Percentiles rank a stretch among this genome's conserved stretches.
Conservation (phyloP, 352 stramenopile genomes). For the Pythium pyrilobum region DNA sequence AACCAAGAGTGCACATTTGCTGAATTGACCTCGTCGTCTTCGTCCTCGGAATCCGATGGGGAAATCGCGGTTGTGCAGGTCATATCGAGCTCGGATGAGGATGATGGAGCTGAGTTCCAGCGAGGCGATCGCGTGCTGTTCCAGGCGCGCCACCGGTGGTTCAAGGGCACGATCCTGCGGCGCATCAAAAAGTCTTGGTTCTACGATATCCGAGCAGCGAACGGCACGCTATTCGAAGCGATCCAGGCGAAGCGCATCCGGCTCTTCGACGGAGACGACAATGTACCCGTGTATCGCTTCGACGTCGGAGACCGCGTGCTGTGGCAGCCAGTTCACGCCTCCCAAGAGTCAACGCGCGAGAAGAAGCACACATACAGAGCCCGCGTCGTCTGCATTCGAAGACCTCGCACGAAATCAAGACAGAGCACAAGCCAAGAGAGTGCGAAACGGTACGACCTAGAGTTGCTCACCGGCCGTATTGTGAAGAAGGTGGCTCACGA, state of each 20-base stretch:
- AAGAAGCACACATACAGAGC: conserved; percentile 5
- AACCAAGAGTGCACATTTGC: conserved; percentile 45
- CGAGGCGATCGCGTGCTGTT: conserved; percentile 52
- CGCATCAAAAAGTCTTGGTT: conserved; percentile 44
- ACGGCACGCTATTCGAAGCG: conserved; percentile 38
- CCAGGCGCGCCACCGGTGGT: conserved; percentile 24
- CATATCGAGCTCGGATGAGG: conserved; percentile 18
- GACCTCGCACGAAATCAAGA: neutral
- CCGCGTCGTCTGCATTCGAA: neutral
- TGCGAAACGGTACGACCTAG: conserved; percentile 24
- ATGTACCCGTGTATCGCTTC: conserved; percentile 5
- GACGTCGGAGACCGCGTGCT: conserved; percentile 7
- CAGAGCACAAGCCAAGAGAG: neutral
- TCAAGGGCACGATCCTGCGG: conserved; percentile 29
- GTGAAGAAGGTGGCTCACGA: conserved; percentile 35
- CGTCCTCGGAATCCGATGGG: conserved; percentile 18
- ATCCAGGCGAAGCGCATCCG: conserved; percentile 41
- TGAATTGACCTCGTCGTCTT: conserved; percentile 30
- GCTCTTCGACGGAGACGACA: conserved; percentile 16
- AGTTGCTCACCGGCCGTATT: conserved; percentile 39
- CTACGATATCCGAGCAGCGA: conserved; percentile 47
- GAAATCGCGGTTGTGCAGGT: conserved; percentile 2
- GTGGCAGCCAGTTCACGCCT: neutral
- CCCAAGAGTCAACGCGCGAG: neutral
- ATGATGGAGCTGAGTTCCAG: conserved; percentile 26